Evolutionary conservation across 805 yeast genomes (phyloP).

Genomic region (Yarrowia osloensis): DNA sequence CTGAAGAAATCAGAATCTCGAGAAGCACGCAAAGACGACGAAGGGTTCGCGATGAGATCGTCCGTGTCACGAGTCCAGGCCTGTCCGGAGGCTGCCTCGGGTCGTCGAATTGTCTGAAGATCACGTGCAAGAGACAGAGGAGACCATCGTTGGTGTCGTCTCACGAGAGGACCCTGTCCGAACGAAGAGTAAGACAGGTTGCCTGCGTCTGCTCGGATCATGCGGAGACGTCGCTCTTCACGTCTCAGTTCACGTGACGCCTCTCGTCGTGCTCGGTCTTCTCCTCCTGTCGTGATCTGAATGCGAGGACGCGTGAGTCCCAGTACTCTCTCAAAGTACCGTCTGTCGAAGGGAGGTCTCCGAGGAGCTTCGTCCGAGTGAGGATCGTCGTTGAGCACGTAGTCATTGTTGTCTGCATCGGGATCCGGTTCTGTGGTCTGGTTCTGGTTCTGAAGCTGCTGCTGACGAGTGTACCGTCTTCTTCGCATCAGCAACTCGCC

Average conservation of each 20-base stretch:
- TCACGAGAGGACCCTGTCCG: not conserved
- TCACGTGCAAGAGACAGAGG: constrained; percentile 15
- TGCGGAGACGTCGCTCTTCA: constrained; percentile 9
- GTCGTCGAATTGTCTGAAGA: not conserved
- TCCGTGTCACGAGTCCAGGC: constrained; percentile 9
- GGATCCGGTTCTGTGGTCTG: not conserved
- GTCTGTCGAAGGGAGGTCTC: constrained; percentile 17
- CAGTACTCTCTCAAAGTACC: constrained; percentile 18
- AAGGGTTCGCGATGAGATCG: not conserved
- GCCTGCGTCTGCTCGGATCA: constrained; percentile 12
- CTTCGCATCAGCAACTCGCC: constrained; percentile 6
- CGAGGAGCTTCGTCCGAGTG: constrained; percentile 17
- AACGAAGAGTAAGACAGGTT: constrained; percentile 1
- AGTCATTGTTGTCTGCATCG: not conserved
- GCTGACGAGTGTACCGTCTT: not conserved
- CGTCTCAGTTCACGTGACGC: constrained; percentile 20
- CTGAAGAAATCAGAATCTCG: constrained; percentile 14
- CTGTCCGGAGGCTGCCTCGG: not conserved
- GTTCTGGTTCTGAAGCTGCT: not conserved
- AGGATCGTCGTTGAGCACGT: not conserved
- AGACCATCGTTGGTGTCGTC: constrained; percentile 22
- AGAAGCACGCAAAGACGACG: not conserved
- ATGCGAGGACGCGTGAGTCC: constrained; percentile 17
- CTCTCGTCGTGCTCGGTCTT: constrained; percentile 7
- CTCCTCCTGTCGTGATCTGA: not conserved